A percentile compares a stretch with the other conserved stretches of the same genome.
phyloP scores from a whole-genome alignment of 164 flowering plant species.

The Euptelea pleiosperma region DNA sequence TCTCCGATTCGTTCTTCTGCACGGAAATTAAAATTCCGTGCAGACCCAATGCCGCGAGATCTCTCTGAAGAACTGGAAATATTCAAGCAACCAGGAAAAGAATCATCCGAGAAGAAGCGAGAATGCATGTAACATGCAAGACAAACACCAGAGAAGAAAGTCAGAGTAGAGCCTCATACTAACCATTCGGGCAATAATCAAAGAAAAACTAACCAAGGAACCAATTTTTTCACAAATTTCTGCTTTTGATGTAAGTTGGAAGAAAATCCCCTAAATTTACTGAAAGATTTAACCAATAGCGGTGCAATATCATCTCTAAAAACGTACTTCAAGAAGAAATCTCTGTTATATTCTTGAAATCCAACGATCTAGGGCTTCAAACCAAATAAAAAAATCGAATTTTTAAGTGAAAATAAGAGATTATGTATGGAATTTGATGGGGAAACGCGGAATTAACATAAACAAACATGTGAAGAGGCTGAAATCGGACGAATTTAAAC shows the following conservation, averaged over 20 bases:
- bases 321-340: no score
- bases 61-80: no score
- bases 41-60: no score
- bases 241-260: not conserved
- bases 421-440: conserved; percentile 1
- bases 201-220: no score
- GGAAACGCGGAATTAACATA: not conserved
- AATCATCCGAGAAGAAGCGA: not conserved
- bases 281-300: not conserved
- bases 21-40: no score
- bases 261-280: not conserved
- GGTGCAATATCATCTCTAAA: not conserved
- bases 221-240: not conserved
- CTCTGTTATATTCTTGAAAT: no score
- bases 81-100: conserved; percentile 30
- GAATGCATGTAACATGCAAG: not conserved
- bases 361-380: conserved; percentile 1
- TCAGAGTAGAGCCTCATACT: no score
- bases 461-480: not conserved
- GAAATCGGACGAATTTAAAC: not conserved
- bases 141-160: not conserved
- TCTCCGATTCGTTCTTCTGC: not conserved
- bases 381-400: not conserved
- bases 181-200: no score
- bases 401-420: not conserved